These are phyloP conservation scores for Lonicera japonica DNA, from an alignment of 129 eudicot genomes.

Conservation along the genomic window DNA sequence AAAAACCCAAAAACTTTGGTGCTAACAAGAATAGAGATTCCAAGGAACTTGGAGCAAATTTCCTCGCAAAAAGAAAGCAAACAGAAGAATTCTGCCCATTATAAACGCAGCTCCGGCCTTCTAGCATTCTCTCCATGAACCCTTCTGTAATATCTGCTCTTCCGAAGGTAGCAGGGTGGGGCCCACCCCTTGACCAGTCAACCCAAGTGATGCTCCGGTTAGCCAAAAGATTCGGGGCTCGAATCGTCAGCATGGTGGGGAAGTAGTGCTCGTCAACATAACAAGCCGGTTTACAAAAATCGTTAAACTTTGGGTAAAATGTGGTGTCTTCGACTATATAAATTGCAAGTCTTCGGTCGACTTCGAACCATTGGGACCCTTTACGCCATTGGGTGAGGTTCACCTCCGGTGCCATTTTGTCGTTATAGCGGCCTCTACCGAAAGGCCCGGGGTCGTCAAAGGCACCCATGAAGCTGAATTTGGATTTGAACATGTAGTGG, in stretches of 20 bases:
- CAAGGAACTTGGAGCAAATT: constrained; percentile 83
- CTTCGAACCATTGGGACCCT: constrained; percentile 96
- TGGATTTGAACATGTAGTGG: constrained; percentile 52
- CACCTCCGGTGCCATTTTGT: constrained; percentile 75
- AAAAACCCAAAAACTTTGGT: constrained; percentile 56
- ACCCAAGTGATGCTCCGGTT: constrained; percentile 63
- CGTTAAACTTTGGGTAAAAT: constrained; percentile 60
- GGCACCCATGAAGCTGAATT: constrained; percentile 79
- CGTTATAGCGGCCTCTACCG: constrained; percentile 86
- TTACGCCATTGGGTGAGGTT: constrained; percentile 81
- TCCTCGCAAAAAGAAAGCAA: constrained; percentile 73
- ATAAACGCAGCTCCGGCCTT: constrained; percentile 42
- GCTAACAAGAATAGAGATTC: constrained; percentile 49
- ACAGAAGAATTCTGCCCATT: constrained; percentile 39
- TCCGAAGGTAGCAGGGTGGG: constrained; percentile 73
- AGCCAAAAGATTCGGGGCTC: constrained; percentile 41
- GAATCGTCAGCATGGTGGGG: constrained; percentile 52
- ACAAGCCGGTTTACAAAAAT: constrained; percentile 67
- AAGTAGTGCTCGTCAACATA: constrained; percentile 69
- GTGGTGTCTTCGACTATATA: constrained; percentile 50
- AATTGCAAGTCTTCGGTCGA: constrained; percentile 67
- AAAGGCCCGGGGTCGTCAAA: constrained; percentile 86
- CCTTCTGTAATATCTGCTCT: constrained; percentile 40
- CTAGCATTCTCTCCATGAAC: constrained; percentile 57
- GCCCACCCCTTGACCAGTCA: constrained; percentile 71